Evolutionary conservation across 2,329 filamentous ascomycete genomes (phyloP).

Genomic region (Diaporthe citri): DNA sequence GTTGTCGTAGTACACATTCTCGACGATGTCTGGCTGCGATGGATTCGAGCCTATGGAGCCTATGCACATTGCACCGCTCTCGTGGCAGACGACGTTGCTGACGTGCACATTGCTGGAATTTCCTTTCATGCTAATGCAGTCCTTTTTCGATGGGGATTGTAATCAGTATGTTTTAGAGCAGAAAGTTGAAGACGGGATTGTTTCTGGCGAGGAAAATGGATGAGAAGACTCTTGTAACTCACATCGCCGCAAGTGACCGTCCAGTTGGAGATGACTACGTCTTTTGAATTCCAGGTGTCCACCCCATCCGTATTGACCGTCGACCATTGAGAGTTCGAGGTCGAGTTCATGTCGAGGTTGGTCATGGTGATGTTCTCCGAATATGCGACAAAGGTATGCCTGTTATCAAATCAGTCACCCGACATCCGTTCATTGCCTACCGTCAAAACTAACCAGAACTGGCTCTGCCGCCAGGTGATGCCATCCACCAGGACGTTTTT

Average conservation of each 20-base stretch:
- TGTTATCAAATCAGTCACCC: not conserved
- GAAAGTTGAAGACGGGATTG: not conserved
- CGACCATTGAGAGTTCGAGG: conserved; percentile 57
- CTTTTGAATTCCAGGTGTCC: conserved; percentile 64
- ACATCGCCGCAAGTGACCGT: conserved; percentile 57
- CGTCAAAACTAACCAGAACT: conserved; percentile 56
- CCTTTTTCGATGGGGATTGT: conserved; percentile 43
- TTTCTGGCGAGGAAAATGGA: too few relatives aligned
- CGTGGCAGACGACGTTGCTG: conserved; percentile 54
- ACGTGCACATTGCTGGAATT: conserved; percentile 55
- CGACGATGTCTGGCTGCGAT: conserved; percentile 49
- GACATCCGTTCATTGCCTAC: not conserved
- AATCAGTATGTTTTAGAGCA: not conserved
- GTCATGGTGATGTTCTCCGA: conserved; percentile 64
- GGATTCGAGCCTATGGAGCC: conserved; percentile 53
- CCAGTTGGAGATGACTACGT: conserved; percentile 60
- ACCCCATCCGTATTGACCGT: conserved; percentile 65
- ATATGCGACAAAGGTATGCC: conserved; percentile 58
- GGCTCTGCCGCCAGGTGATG: conserved; percentile 58
- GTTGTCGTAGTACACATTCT: conserved; percentile 54
- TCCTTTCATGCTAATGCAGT: conserved; percentile 56
- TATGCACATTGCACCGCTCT: conserved; percentile 53
- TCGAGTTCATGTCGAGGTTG: conserved; percentile 65
- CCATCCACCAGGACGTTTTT: conserved; percentile 60
- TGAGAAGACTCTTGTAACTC: conserved; percentile 33